Percentiles rank a stretch among this genome's conserved stretches.
phyloP scores from a whole-genome alignment of 2,329 filamentous ascomycete genomes.

The Aspergillus costaricaensis region DNA sequence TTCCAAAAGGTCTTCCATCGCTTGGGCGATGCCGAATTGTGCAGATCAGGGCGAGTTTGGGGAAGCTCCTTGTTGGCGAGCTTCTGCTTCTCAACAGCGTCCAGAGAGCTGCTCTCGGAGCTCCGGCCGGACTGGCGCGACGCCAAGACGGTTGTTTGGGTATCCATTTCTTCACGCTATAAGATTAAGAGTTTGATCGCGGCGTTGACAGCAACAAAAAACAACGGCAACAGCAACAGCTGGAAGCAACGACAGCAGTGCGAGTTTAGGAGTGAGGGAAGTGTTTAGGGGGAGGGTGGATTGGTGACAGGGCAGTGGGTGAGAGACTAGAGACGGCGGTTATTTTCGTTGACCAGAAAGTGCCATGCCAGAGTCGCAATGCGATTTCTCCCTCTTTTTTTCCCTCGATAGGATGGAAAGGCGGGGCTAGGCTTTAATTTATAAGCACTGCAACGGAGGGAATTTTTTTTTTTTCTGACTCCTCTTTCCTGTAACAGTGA shows the following conservation, averaged over 20 bases:
- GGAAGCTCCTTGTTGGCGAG: slow-evolving; percentile 13
- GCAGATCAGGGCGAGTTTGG: slow-evolving; percentile 29
- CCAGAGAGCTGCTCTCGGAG: slow-evolving; percentile 32
- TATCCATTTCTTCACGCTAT: slow-evolving; percentile 18
- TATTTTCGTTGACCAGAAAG: slow-evolving; percentile 5
- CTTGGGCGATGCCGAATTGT: slow-evolving; percentile 51
- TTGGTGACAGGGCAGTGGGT: background rate
- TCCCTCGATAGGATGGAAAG: slow-evolving; percentile 9
- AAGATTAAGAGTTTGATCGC: background rate
- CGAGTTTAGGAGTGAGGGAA: background rate
- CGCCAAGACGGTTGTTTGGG: slow-evolving; percentile 21
- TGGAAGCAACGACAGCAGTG: background rate
- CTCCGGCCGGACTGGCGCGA: slow-evolving; percentile 28
- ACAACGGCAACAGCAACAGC: slow-evolving; percentile 1
- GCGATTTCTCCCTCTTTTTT: slow-evolving; percentile 1
- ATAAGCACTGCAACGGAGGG: slow-evolving; percentile 17
- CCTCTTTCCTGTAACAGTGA: slow-evolving; percentile 4
- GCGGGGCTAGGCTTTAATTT: slow-evolving; percentile 22
- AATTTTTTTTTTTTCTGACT: slow-evolving; percentile 15
- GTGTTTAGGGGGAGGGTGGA: background rate
- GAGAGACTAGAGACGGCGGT: slow-evolving; percentile 1
- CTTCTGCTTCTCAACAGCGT: slow-evolving; percentile 30
- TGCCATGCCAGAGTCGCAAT: slow-evolving; percentile 13
- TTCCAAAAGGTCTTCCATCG: slow-evolving; percentile 54
- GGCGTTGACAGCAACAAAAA: background rate